Base-by-base conservation (phyloP, 1,284 basidiomycete genomes). In the Chalciporus sp. region DNA sequence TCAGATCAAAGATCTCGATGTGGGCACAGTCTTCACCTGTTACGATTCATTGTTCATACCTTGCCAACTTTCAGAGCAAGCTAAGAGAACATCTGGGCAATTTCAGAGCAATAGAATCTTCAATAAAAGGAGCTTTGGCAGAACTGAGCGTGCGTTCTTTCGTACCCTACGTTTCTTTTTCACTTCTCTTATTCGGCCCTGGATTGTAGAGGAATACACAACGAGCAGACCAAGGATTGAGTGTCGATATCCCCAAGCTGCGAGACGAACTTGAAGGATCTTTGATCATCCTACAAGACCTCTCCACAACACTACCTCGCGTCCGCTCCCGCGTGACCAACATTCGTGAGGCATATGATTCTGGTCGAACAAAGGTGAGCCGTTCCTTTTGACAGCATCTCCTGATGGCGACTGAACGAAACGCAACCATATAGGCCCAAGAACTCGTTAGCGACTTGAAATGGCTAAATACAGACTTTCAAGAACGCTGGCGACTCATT, bases 381-480 rank as follows among this genome's bases (percentile, higher is more conserved):
- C 42, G 23, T 42, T 28, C 31, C 31, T 6, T 42, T 28, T 41
- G 37, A 26, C 17, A 8, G 8, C 14, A n/a, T 27, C 14, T 17
- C 19, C 49, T 7, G 27, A 11, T 33, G n/a, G 12, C 44, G 5
- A 14, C 11, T 20, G n/a, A 39, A 19, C 17, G 42, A 47, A n/a
- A 37, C 1, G 23, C 20, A 26, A 40, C 29, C 12, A 35, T 12
- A 35, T 55, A 89, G 85, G 88, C 88, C 7, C 74, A 80, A 61
- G 66, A 75, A 10, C 79, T 90, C 20, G 80, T 84, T 27, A 67
- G 68, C 4, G 83, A 85, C 54, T 73, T 90, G 49, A 76, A 77
- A 49, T 90, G 88, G 88, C 74, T 90, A 27, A 87, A 89, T 65
- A 88, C 84, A 0, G 83, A 86, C 46, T 82, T 87, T 65, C 85